These are phyloP conservation scores for Prunus mongolica DNA, from an alignment of 306 rosid genomes.

Conservation along the genomic window DNA sequence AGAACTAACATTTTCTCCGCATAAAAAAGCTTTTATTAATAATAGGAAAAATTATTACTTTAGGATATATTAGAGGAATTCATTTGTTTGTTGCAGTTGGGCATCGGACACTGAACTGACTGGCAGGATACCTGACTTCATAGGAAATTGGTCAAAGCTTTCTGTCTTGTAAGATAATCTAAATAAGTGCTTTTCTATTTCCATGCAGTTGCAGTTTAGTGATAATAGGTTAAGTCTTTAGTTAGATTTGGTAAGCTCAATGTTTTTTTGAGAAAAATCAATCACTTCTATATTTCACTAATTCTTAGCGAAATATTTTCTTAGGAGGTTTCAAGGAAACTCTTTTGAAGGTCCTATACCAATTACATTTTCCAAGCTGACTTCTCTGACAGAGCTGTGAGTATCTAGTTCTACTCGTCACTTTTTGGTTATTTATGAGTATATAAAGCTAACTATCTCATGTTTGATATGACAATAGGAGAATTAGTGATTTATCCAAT, in stretches of 20 bases:
- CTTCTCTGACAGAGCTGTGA: constrained; percentile 63
- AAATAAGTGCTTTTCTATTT: neutral
- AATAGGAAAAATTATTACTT: neutral
- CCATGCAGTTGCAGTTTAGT: neutral
- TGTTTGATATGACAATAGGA: constrained; percentile 38
- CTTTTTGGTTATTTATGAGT: neutral
- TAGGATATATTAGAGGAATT: neutral
- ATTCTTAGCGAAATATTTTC: neutral
- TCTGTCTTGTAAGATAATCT: constrained; percentile 48
- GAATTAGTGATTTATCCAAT: constrained; percentile 55
- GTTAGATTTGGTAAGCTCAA: neutral
- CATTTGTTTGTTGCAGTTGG: constrained; percentile 47
- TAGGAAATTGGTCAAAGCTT: constrained; percentile 69
- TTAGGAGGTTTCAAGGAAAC: constrained; percentile 85
- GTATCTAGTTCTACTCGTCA: constrained; percentile 26
- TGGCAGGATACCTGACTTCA: constrained; percentile 69
- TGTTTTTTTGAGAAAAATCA: neutral
- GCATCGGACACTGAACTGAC: constrained; percentile 61
- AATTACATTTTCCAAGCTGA: constrained; percentile 56
- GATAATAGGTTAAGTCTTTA: neutral
- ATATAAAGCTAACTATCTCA: constrained; percentile 22
- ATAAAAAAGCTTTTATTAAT: neutral
- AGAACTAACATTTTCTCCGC: constrained; percentile 23
- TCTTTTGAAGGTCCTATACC: constrained; percentile 72
- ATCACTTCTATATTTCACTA: neutral